Conservation (phyloP, 768 basidiomycete genomes). For the Kockovaella imperatae region DNA sequence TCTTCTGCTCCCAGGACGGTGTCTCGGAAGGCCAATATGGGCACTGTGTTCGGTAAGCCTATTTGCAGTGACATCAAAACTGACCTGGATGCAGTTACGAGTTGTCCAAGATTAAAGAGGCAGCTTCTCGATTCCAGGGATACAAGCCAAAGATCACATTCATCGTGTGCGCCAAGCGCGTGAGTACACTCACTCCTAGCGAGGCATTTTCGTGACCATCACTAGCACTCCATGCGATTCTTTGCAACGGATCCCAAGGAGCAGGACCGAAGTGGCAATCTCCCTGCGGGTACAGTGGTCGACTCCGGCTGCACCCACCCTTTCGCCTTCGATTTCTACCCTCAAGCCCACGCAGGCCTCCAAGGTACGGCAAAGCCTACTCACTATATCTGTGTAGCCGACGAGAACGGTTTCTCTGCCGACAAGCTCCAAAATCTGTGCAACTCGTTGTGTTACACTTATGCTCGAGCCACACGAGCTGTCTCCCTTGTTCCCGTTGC, state of each 20-base stretch:
- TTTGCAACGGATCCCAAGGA: slow-evolving; percentile 27
- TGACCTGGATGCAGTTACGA: slow-evolving; percentile 13
- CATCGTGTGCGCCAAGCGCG: slow-evolving; percentile 41
- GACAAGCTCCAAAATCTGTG: slow-evolving; percentile 27
- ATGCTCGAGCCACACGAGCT: slow-evolving; percentile 30
- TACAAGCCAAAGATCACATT: slow-evolving; percentile 43
- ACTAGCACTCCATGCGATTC: slow-evolving; percentile 41
- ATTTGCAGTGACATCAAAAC: background rate
- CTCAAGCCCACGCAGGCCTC: slow-evolving; percentile 41
- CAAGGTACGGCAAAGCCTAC: slow-evolving; percentile 41
- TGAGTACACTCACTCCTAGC: background rate
- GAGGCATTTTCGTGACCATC: background rate
- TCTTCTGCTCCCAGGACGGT: slow-evolving; percentile 26
- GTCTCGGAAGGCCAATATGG: slow-evolving; percentile 43
- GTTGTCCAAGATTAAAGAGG: slow-evolving; percentile 27
- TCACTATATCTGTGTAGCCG: slow-evolving; percentile 29
- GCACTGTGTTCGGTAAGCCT: slow-evolving; percentile 34
- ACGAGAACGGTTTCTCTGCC: slow-evolving; percentile 30
- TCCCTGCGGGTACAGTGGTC: slow-evolving; percentile 37
- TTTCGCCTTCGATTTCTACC: slow-evolving; percentile 43
- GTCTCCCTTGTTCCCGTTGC: slow-evolving; percentile 27
- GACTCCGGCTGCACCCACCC: slow-evolving; percentile 38
- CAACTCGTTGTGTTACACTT: slow-evolving; percentile 27
- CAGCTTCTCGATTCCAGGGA: slow-evolving; percentile 18
- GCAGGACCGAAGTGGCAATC: slow-evolving; percentile 35